Evolutionary conservation across 306 rosid genomes (phyloP), one percentile per base, ranked within the genome.

Genomic region (Herpetospermum pedunculosum): DNA sequence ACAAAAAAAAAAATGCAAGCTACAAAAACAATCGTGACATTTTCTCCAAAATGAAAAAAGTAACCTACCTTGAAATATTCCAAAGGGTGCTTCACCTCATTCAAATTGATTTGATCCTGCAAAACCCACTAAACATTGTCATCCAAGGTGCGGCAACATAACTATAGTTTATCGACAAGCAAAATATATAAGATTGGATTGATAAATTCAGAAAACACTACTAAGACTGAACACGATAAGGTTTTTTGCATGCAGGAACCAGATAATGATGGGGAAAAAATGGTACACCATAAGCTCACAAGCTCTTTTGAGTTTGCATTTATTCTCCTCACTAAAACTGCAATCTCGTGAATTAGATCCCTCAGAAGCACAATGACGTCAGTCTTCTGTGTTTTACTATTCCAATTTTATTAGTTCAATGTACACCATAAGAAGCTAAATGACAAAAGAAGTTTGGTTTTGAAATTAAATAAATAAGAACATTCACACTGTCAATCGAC

Each of bases 21-120:
- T 74, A 73, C 63, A 49, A 76, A 80, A 83, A 29, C 38, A 43
- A 63, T 70, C 55, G 19, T 35, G 60, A 65, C 9, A 62, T 76
- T 77, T 40, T 41, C 12, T 44, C 12, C 41, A 32, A 16, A 79
- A 58, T 67, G 76, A 53, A 60, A 60, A 68, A 6, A 0, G 6
- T 2, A 59, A 35, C 82, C 70, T 81, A 89, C 98, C 95, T 91
- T 91, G 75, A 86, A 94, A 81, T 89, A 90, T 50, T 83, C 91
- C 85, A 91, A 38, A 26, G 97, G 92, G 77, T 88, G 55, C 84
- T 89, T 91, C 82, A 85, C 84, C 52, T 94, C 97, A 78, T 88
- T 89, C 90, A 88, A 77, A 85, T 85, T 89, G 71, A 94, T 83
- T 89, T 94, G 97, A 86, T 84, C 98, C 97, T 93, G 72, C 88